These are phyloP conservation scores for Plantago lanceolata DNA, from an alignment of 305 asterid genomes.

Conservation along the genomic window DNA sequence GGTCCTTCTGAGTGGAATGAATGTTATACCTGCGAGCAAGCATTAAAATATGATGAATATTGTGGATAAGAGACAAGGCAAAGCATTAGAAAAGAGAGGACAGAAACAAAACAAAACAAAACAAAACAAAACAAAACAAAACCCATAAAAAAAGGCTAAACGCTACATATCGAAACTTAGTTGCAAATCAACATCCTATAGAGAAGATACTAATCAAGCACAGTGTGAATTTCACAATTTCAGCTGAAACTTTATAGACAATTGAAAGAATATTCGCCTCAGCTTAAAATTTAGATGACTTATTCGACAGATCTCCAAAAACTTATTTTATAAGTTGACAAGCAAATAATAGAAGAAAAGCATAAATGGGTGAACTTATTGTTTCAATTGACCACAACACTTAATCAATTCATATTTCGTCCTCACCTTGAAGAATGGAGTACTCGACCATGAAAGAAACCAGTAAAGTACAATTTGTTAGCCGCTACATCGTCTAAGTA, in stretches of 20 bases:
- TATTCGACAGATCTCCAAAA: too few species aligned
- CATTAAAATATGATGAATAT: too few species aligned
- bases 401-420: slow-evolving; percentile 20
- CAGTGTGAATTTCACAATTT: too few species aligned
- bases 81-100: slow-evolving; percentile 1
- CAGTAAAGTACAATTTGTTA: slow-evolving; percentile 65
- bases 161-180: neutral
- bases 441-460: slow-evolving; percentile 64
- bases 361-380: slow-evolving; percentile 23
- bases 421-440: slow-evolving; percentile 47
- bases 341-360: too few species aligned
- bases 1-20: slow-evolving; percentile 36
- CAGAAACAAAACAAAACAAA: too few species aligned
- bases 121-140: too few species aligned
- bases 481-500: slow-evolving; percentile 69
- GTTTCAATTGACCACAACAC: neutral
- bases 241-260: too few species aligned
- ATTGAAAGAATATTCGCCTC: too few species aligned
- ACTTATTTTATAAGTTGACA: too few species aligned
- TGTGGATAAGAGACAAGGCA: neutral
- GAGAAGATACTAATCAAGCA: too few species aligned
- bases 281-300: too few species aligned
- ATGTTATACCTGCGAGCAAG: slow-evolving; percentile 27
- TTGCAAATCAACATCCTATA: slow-evolving; percentile 2
- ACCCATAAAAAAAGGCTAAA: neutral